Evolutionary conservation across 805 yeast genomes (phyloP), one percentile per base, ranked within the genome.

Genomic region (Candida insectalens): DNA sequence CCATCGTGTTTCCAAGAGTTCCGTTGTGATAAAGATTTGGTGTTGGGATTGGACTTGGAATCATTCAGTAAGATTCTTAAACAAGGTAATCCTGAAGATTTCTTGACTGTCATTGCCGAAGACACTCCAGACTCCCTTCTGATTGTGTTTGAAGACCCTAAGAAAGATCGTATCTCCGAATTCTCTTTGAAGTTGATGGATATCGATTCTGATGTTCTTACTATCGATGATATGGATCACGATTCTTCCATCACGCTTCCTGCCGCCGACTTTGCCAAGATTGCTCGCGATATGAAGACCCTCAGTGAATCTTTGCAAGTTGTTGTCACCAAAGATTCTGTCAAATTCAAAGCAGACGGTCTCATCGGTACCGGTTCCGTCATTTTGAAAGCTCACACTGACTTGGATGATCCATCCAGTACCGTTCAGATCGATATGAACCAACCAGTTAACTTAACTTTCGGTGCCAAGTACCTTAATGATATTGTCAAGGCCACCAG

Each of bases 11-110:
- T 92, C 65, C 69, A 75, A 40, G 89, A 82, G 47, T 92, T 83
- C 68, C 80, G 98, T 69, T 88, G 97, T 63, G 98, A 92, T 63
- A 78, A 92, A 55, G 85, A 83, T 46, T 69, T 88, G 48, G 85
- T 95, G 6, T 71, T 92, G 44, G 98, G 98, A 46, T 69, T 89
- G 50, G 95, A 92, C 60, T 67, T 92, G 51, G 79, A 78, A 39
- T 77, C 94, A n/a, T 67, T 92, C 44, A 69, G 83, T 45, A 89
- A 92, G 59, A 82, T 92, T 42, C 74, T 92, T 51, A 83, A 77
- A 54, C 83, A 94, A 63, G 97, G 95, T 60, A 79, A 82, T 62
- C 81, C 82, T 55, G 81, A 84, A 34, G 97, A 92, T 56, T 76
- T 77, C 50, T 69, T 92, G 51, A 84, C 96, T 27, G 62, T 92